Evolutionary conservation across 768 basidiomycete species (phyloP), one percentile per base, ranked within the genome.

Genomic region (Mycena leptocephala): DNA sequence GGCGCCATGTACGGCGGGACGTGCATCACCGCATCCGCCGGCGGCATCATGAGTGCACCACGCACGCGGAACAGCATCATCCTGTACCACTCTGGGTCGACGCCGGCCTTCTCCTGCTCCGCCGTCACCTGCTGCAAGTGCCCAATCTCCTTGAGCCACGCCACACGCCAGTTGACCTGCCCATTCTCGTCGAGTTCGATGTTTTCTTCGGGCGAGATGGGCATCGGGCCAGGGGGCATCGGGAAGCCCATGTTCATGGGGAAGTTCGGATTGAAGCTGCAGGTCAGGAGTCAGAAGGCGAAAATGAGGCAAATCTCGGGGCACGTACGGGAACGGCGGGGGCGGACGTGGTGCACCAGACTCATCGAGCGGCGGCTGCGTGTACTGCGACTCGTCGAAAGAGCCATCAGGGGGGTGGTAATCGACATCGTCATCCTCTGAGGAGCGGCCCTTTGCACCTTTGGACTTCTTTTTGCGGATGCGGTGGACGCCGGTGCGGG

Each of bases 381-480:
- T 37, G 63, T 70, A 94, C 79, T 91, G 92, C 10, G 86, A 85
- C 62, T 93, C 93, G 53, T 90, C 85, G 73, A 93, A 95, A 1
- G 86, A 78, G 39, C 85, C 85, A 30, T 90, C 90, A 11, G 89
- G 84, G 6, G 90, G 90, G 56, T 88, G 89, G 79, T 94, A 95
- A 75, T 95, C 94, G 39, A 91, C 87, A 76, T 94, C 93, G 24
- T 88, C 89, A 79, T 93, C 94, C 77, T 90, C 91, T 16, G 91
- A 91, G 22, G 85, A 87, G 64, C 82, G 84, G 69, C 86, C 89
- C 72, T 89, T 89, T 41, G 87, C 83, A 22, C 89, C 88, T 83
- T 95, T 94, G 55, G 90, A 89, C 81, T 96, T 95, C 89, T 96
- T 96, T 86, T 96, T 96, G 81, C 96, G 93, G 68, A 96, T 90